phyloP scores from a whole-genome alignment of 2,329 filamentous ascomycete species.

The Magnaporthales sp. region DNA sequence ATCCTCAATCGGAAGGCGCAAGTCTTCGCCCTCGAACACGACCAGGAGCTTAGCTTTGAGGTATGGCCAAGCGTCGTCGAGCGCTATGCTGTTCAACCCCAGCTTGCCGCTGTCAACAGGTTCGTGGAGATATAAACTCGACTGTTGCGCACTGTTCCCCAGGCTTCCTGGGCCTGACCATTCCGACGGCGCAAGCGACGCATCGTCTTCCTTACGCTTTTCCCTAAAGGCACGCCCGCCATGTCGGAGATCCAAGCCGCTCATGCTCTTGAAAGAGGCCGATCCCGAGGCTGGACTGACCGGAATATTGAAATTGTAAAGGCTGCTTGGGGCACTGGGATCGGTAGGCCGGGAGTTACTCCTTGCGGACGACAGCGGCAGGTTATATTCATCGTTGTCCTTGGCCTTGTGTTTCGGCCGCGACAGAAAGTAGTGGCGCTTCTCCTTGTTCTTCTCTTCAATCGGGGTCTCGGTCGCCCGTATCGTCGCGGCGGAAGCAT shows the following conservation, averaged over 20 bases:
- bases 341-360: constrained; percentile 72
- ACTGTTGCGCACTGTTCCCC: constrained; percentile 21
- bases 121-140: constrained; percentile 39
- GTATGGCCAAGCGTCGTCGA: constrained; percentile 76
- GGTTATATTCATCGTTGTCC: constrained; percentile 62
- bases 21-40: constrained; percentile 74
- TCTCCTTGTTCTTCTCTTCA: constrained; percentile 61
- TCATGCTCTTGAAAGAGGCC: constrained; percentile 73
- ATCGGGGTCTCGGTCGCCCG: constrained; percentile 48
- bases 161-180: constrained; percentile 10
- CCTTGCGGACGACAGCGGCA: constrained; percentile 65
- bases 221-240: constrained; percentile 69
- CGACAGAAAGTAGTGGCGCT: constrained; percentile 72
- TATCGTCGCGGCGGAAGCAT: constrained; percentile 69
- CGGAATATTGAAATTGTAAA: constrained; percentile 72
- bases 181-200: constrained; percentile 23
- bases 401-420: constrained; percentile 71
- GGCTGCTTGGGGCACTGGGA: constrained; percentile 62
- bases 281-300: constrained; percentile 59
- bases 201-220: constrained; percentile 64
- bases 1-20: constrained; percentile 73
- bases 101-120: constrained; percentile 47
- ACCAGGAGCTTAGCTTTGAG: constrained; percentile 67
- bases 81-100: constrained; percentile 60
- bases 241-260: constrained; percentile 69